Evolutionary conservation across 805 yeast species (phyloP).

Genomic region (Blastobotrys mokoenaii): DNA sequence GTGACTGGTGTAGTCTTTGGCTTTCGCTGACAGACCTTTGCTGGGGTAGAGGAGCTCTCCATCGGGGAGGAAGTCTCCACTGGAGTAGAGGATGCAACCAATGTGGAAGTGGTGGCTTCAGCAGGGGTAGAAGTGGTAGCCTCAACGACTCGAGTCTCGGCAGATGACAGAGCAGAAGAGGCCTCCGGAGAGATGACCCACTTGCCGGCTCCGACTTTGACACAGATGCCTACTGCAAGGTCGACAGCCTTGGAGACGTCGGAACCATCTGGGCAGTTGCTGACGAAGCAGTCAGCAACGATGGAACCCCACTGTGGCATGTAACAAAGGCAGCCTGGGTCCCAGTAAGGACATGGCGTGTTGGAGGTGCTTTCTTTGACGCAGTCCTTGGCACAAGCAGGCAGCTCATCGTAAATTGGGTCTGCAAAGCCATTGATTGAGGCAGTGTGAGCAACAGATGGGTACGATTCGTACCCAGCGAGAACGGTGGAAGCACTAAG

Average conservation of each 20-base stretch:
- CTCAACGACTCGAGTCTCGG: background rate
- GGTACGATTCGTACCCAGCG: conserved; percentile 32
- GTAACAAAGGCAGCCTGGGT: conserved; percentile 42
- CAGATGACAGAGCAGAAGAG: background rate
- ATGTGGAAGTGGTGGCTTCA: conserved; percentile 7
- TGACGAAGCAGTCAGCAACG: conserved; percentile 38
- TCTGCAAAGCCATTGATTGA: conserved; percentile 41
- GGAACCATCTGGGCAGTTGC: conserved; percentile 28
- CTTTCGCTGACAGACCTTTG: too few species aligned
- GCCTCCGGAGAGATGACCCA: conserved; percentile 31
- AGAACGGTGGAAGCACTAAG: too few species aligned
- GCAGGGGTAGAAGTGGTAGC: conserved; percentile 5
- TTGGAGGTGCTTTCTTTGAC: conserved; percentile 25
- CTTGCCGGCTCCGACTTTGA: conserved; percentile 32
- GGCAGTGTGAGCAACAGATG: conserved; percentile 39
- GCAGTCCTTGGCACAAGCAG: conserved; percentile 37
- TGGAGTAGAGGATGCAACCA: conserved; percentile 7
- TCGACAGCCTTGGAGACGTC: conserved; percentile 34
- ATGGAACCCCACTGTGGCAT: conserved; percentile 41
- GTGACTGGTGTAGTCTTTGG: conserved; percentile 6
- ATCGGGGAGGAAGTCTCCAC: too few species aligned
- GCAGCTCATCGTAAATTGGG: conserved; percentile 31
- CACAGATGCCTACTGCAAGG: conserved; percentile 36
- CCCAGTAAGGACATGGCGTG: conserved; percentile 47
- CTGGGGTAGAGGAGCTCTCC: conserved; percentile 1